Percentiles rank a stretch among this genome's conserved stretches.
Evolutionary conservation across 2,329 filamentous ascomycete species (phyloP).

Genomic region (Colletotrichum destructivum): DNA sequence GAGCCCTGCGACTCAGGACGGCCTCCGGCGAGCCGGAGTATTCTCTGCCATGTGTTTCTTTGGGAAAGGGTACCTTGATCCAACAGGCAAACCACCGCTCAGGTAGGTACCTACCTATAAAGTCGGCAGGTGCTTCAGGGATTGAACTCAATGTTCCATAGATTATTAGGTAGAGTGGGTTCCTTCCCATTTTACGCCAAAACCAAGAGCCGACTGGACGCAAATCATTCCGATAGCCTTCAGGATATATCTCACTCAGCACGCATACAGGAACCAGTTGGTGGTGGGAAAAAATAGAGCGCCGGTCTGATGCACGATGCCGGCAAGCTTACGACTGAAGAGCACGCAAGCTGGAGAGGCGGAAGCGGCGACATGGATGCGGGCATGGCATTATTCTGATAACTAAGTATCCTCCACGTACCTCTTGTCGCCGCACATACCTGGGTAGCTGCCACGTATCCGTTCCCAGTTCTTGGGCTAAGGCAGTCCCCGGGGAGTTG

Average conservation of each 20-base stretch:
- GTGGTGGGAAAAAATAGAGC: background rate
- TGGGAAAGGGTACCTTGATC: background rate
- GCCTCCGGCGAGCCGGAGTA: background rate
- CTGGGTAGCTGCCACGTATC: constrained; percentile 33
- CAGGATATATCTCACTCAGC: background rate
- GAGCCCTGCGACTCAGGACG: constrained; percentile 30
- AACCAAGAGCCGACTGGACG: too few species aligned
- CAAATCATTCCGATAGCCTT: background rate
- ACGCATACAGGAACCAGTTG: background rate
- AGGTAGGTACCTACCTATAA: background rate
- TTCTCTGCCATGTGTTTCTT: background rate
- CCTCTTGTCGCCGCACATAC: background rate
- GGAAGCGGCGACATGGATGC: background rate
- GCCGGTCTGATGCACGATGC: background rate
- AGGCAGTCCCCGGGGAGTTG: constrained; percentile 4
- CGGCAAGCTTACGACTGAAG: background rate
- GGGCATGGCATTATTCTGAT: constrained; percentile 7
- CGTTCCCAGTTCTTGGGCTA: constrained; percentile 25
- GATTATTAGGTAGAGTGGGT: background rate
- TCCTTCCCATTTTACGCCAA: background rate
- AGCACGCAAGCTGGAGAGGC: background rate
- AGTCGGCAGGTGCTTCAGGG: too few species aligned
- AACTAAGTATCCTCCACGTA: constrained; percentile 18
- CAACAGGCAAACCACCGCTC: background rate
- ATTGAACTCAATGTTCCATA: too few species aligned